Percentiles rank a stretch among this genome's conserved stretches.
These are phyloP conservation scores for Suhomyces prunicola DNA, from an alignment of 805 yeast genomes.

Conservation along the genomic window DNA sequence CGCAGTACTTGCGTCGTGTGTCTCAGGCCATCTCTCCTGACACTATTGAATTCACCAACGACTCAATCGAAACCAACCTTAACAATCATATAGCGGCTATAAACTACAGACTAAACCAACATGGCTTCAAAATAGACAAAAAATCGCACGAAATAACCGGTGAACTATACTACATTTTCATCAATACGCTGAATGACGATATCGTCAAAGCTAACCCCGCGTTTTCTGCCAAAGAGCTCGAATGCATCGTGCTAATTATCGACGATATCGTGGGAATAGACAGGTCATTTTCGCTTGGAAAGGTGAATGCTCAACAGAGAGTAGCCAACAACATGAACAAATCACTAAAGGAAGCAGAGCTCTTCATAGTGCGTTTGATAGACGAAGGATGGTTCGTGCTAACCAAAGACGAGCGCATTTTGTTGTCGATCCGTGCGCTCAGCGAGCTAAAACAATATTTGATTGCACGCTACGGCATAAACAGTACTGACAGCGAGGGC, in stretches of 20 bases:
- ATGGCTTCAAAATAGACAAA: constrained; percentile 45
- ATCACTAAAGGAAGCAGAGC: constrained; percentile 36
- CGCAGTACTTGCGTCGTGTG: constrained; percentile 20
- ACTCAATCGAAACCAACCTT: constrained; percentile 7
- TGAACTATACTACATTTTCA: constrained; percentile 31
- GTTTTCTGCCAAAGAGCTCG: constrained; percentile 38
- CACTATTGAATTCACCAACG: neutral
- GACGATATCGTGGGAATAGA: constrained; percentile 44
- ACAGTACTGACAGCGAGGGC: constrained; percentile 23
- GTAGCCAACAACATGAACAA: constrained; percentile 22
- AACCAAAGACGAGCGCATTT: constrained; percentile 28
- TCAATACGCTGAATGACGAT: constrained; percentile 40
- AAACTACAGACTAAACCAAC: constrained; percentile 28
- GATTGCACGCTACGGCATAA: constrained; percentile 40
- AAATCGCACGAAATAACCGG: constrained; percentile 34
- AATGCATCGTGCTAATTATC: constrained; percentile 42
- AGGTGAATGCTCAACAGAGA: constrained; percentile 33
- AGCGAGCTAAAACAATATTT: constrained; percentile 48
- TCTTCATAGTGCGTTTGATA: constrained; percentile 37
- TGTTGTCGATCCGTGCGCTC: constrained; percentile 40
- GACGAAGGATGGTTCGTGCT: constrained; percentile 54
- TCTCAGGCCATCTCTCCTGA: constrained; percentile 1
- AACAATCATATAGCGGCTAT: constrained; percentile 24
- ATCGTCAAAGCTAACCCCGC: constrained; percentile 38
- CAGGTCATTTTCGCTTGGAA: constrained; percentile 32